Base-by-base conservation (phyloP, 768 basidiomycete species). In the Termitomyces sp. region DNA sequence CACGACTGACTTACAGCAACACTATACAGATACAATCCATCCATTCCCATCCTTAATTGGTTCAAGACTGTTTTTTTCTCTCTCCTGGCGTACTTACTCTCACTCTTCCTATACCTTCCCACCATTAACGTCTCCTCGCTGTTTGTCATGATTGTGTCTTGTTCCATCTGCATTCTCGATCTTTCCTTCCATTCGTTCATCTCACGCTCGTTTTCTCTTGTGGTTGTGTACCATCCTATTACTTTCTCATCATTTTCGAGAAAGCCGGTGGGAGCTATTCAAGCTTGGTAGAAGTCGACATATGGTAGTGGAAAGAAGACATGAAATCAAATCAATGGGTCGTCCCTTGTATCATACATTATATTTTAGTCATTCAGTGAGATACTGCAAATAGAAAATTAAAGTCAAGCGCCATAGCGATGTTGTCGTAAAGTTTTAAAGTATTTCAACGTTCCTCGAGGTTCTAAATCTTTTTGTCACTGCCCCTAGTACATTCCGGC, bases 11-110 rank as follows among this genome's bases (percentile, higher is more conserved):
- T 46, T 63, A 54, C 65, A 63, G 59, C 65, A 60, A 63, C 53
- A 59, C 59, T 64, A 57, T 63, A 67, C 59, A 64, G 38, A 65
- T 65, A 65, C 63, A 66, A 45, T 32, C 56, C 62, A 61, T 66
- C 50, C 63, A 58, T 62, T 58, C 46, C 36, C 62, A 59, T 61
- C 31, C 42, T 60, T 64, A 64, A 66, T 66, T 63, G 53, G 63
- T 57, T 64, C 60, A 57, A 15, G 56, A 57, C 45, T 49, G 52
- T 61, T 17, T 56, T 57, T 53, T 56, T 47, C 45, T 57, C 48
- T 57, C 50, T 57, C 43, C 53, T 46, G 60, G 63, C 60, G 57
- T 65, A 62, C 54, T 65, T 65, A 65, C 63, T 60, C 42, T 60
- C 42, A 56, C 55, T 56, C 56, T 40, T 60, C 48, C 58, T 62